Base-by-base conservation (phyloP, 2,329 filamentous ascomycete species). In the Colletotrichum sp. region DNA sequence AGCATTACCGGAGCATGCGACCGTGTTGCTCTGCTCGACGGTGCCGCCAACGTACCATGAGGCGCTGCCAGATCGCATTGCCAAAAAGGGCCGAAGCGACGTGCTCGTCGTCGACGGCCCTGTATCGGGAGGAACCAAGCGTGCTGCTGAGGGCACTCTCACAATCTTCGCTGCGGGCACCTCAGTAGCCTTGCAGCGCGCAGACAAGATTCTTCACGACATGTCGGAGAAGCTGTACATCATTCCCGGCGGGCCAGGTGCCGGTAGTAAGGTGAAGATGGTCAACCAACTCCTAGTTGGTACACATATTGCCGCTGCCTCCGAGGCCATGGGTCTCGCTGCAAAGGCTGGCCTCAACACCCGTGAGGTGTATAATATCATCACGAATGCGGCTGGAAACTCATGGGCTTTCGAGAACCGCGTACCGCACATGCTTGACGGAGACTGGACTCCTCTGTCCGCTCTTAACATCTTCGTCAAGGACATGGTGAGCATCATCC, bases 81-180 rank as follows among this genome's bases (percentile, higher is more conserved):
- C 69, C 30, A 65, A 59, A 30, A 39, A 55, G 59, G 77, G 77
- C 24, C 72, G 77, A 10, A n/a, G 36, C 5, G 77, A 78, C 9
- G 67, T 78, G 34, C 86, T 88, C 66, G 89, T 95, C 68, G 89
- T 96, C 67, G 94, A 95, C 83, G 90, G 90, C 26, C 94, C 94
- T 1, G 94, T 96, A 0, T 95, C 93, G 0, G 94, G 94, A 1
- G 94, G 94, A 2, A 91, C 92, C 0, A 87, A 89, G 12, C 89
- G 94, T 39, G 94, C 94, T 2, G 93, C 92, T 0, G 90, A 93
- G 65, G 94, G 94, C 5, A 95, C 93, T 0, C 85, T 96, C 6
- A 92, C 90, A 0, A 93, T 94, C 76, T 92, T 94, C 85, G 90
- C 91, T 0, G 89, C 90, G 2, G 92, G 89, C 0, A 84, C 88